Conservation (phyloP, 2,329 filamentous ascomycete species). For the Pestalotiopsis sp. region DNA sequence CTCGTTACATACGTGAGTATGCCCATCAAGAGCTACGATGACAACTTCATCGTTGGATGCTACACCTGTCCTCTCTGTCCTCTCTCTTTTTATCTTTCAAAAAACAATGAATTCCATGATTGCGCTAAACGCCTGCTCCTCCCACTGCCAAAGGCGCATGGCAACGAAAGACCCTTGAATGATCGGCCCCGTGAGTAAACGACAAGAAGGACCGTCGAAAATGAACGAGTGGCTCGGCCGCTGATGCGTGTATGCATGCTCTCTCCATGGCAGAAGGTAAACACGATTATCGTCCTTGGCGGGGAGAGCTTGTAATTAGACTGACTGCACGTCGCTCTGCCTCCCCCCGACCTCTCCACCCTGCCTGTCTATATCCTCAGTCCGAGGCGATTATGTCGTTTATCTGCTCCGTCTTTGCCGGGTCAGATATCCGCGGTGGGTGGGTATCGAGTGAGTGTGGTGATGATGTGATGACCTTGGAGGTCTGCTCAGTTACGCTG, state of each 20-base stretch:
- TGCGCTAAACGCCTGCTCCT: neutral
- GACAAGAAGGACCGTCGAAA: neutral
- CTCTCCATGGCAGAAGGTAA: neutral
- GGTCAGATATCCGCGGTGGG: neutral
- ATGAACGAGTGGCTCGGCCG: neutral
- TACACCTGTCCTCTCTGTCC: neutral
- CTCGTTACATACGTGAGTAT: neutral
- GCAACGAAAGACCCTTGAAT: neutral
- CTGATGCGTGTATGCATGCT: neutral
- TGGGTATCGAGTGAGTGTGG: neutral
- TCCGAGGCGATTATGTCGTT: neutral
- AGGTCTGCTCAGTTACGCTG: conserved; percentile 5
- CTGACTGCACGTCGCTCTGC: neutral
- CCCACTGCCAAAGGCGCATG: neutral
- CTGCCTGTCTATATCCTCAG: neutral
- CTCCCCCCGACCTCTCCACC: neutral
- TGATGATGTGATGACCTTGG: neutral
- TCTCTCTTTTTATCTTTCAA: neutral
- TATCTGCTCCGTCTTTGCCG: neutral
- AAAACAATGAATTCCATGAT: neutral
- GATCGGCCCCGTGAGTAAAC: neutral
- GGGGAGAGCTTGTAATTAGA: neutral
- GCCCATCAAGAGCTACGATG: neutral
- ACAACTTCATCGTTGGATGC: neutral
- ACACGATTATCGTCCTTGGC: neutral